Base-by-base conservation (phyloP, 1,139 yeast species). In the Hansenula anomala region DNA sequence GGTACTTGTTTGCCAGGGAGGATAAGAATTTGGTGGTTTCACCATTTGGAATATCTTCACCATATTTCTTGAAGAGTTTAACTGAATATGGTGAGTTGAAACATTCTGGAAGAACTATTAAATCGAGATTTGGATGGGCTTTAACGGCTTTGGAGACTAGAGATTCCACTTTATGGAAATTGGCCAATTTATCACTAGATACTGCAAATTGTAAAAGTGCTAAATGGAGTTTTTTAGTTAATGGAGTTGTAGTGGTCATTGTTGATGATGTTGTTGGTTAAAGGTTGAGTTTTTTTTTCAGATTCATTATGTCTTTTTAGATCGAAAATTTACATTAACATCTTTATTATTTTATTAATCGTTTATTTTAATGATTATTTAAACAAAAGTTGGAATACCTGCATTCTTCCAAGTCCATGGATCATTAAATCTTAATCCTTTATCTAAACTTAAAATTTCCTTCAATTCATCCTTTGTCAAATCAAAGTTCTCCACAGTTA, bases 1-100 rank as follows among this genome's bases (percentile, higher is more conserved):
- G 67, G 48, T 78, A 69, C 42, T 77, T 69, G 45, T 71, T 71
- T 15, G 97, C 96, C 46, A 87, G 58, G 1, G 63, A 58, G 1
- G 88, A 69, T 36, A 90, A 65, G 36, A 84, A 73, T 36, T 60
- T 47, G 25, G 87, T 73, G 35, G 95, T 78, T 54, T 81, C 80
- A 8, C 94, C 94, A 3, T 62, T 58, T 7, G 95, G 95, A 36
- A 64, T 63, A n/a, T 53, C 37, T 59, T 90, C 97, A 10, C 96
- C 89, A 58, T 90, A 90, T 46, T 85, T 78, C 22, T 84, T 77
- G 62, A 92, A 92, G 44, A 92, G 84, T 43, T 78, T 78, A 23
- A 88, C 96, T 0, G 95, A 82, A 56, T 92, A 92, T 6, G 97
- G 97, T 1, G 97, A 85, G 61, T 90, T 90, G 75, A 90, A 92